A percentile compares a stretch with the other conserved stretches of the same genome.
phyloP scores from a whole-genome alignment of 805 yeast genomes.

The Hanseniaspora singularis region DNA sequence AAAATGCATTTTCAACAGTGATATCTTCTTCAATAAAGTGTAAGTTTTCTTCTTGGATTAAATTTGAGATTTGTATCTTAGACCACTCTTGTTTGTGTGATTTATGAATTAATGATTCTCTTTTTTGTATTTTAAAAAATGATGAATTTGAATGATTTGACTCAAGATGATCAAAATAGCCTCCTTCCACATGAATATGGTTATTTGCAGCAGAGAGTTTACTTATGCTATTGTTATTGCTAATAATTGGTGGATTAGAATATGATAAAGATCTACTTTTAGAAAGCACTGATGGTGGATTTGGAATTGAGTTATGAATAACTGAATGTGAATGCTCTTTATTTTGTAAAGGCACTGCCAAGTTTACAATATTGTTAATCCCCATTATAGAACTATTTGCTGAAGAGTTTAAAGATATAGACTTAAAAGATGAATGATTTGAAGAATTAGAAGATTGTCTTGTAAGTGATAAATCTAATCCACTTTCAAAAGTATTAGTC shows the following conservation, averaged over 20 bases:
- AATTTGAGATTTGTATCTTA: conserved; percentile 54
- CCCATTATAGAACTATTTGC: too few relatives aligned
- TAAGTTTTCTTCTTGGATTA: conserved; percentile 39
- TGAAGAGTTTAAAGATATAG: too few relatives aligned
- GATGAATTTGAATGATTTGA: conserved; percentile 17
- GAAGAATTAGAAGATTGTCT: conserved; percentile 7
- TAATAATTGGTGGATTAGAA: not conserved
- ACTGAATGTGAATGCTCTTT: not conserved
- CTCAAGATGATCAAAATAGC: conserved; percentile 4
- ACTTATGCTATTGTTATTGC: not conserved
- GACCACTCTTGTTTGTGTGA: conserved; percentile 45
- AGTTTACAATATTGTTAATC: not conserved
- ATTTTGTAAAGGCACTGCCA: too few relatives aligned
- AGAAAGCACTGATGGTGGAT: conserved; percentile 12
- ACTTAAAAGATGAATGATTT: conserved; percentile 1
- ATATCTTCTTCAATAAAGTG: conserved; percentile 32
- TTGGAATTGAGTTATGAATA: conserved; percentile 5
- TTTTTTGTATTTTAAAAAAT: conserved; percentile 15
- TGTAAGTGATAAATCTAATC: conserved; percentile 1
- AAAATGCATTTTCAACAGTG: conserved; percentile 82
- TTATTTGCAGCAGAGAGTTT: conserved; percentile 17
- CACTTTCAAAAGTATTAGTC: not conserved
- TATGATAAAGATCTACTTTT: conserved; percentile 9
- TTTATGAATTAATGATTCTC: conserved; percentile 15
- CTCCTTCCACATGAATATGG: conserved; percentile 18